Evolutionary conservation across 78 protist species (phyloP).

Genomic region (Dictyostelium firmibasis): DNA sequence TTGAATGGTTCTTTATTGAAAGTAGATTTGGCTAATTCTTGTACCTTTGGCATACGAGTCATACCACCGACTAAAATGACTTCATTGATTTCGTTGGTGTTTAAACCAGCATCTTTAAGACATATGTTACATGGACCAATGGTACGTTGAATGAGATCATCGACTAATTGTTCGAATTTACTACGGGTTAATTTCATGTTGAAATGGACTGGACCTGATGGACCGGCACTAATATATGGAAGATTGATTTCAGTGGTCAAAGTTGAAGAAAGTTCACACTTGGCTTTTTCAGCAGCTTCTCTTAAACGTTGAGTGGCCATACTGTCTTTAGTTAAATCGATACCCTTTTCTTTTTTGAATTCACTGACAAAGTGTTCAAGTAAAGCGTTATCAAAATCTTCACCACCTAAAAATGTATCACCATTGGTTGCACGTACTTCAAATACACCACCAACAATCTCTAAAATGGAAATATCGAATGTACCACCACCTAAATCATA

Average conservation of each 20-base stretch:
- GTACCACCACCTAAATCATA: slow-evolving; percentile 99
- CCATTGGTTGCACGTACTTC: slow-evolving; percentile 98
- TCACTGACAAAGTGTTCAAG: slow-evolving; percentile 80
- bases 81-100: slow-evolving; percentile 90
- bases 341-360: slow-evolving; percentile 91
- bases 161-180: slow-evolving; percentile 92
- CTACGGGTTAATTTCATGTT: slow-evolving; percentile 90
- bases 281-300: slow-evolving; percentile 99
- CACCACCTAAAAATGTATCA: slow-evolving; percentile 99
- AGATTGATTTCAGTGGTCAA: slow-evolving; percentile 94
- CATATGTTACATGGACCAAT: slow-evolving; percentile 93
- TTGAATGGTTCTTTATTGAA: slow-evolving; percentile 94
- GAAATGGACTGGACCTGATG: slow-evolving; percentile 98
- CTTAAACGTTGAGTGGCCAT: slow-evolving; percentile 97
- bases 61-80: slow-evolving; percentile 99
- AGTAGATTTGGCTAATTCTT: slow-evolving; percentile 86
- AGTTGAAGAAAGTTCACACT: slow-evolving; percentile 97
- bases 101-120: slow-evolving; percentile 96
- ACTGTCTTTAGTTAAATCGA: slow-evolving; percentile 88
- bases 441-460: slow-evolving; percentile 97
- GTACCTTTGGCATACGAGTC: slow-evolving; percentile 99
- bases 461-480: slow-evolving; percentile 99
- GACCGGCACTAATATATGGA: slow-evolving; percentile 98
- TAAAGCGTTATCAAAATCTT: slow-evolving; percentile 97
- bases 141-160: slow-evolving; percentile 90